Evolutionary conservation across 805 yeast genomes (phyloP), one percentile per base, ranked within the genome.

Genomic region (Suhomyces vadensis): DNA sequence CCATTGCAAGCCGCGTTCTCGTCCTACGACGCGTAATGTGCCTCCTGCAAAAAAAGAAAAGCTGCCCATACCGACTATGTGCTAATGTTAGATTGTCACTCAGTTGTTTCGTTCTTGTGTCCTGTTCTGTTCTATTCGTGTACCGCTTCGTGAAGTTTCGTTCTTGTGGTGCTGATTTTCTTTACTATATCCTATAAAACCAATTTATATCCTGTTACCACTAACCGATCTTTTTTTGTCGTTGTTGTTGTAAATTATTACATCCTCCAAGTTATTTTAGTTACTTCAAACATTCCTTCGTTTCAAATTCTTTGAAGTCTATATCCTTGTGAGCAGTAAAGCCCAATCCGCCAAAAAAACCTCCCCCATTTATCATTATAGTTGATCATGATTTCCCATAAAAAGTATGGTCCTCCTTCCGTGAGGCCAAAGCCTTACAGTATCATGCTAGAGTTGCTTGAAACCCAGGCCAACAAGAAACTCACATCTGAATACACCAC

Each of bases 381-480:
- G n/a, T 29, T 14, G 35, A 29, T 16, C 33, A 40, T 40, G 43
- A 13, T 22, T 16, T 20, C 37, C 29, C 37, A 17, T 22, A 31
- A 24, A 20, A 43, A 43, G 35, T 51, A 51, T 27, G 69, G 42
- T 48, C 65, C 47, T n/a, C 74, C 75, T 5, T 45, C 61, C 13
- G 50, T 58, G 31, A 59, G 56, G 41, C 58, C 65, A 1, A 54
- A 63, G 42, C 60, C 69, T 5, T 76, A 77, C 55, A 63, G 71
- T n/a, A 47, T 69, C 17, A 63, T 60, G 52, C 63, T 78, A 27
- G 83, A 79, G 52, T 61, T 67, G 8, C 59, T 75, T 35, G 84
- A 79, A 55, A 61, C 70, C 11, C 71, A 62, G 48, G 69, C 74
- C 35, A 77, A 78, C 56, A 64, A 64, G 37, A 62, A 61, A 39